Base-by-base conservation (phyloP, 768 basidiomycete species). In the Candolleomyces eurysporus region DNA sequence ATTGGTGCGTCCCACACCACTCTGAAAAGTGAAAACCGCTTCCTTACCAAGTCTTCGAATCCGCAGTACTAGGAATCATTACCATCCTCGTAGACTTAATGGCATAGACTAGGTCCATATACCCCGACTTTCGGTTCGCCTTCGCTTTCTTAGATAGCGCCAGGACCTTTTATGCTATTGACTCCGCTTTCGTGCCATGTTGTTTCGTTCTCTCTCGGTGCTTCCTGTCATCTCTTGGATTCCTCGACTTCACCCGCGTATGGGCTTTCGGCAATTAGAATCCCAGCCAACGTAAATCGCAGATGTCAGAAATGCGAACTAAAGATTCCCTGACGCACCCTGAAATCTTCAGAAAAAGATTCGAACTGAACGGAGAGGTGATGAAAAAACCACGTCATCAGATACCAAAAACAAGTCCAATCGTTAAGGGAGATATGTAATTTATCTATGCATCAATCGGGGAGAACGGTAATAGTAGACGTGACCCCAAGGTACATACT, bases 41-140 rank as follows among this genome's bases (percentile, higher is more conserved):
- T 48, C 42, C 43, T 57, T 40, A 56, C 55, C 32, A 26, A 53
- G 59, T 60, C 10, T 42, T 30, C 26, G 6, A 45, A 8, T 49
- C 57, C 48, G 21, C 66, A 90, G 91, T 94, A 45, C 85, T 96
- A 50, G 94, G 94, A 42, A 92, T 96, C 60, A 83, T 94, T 60
- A 96, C 92, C 19, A 96, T 96, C 68, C 79, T 94, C 49, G 92
- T 96, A 39, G 94, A 96, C 75, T 74, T 94, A 50, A 82, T 84
- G 81, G 81, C 83, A n/a, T 82, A 69, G 50, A 59, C 36, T 11
- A 36, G 36, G 36, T 36, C 36, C 36, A 36, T 36, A 36, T 36
- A 36, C 36, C 36, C 36, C 36, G 11, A 53, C 22, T 32, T 16
- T 48, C 54, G 19, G 16, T 48, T 61, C 39, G 4, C 48, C 40